Conservation (phyloP, 1,284 basidiomycete genomes). For the Sporisorium iseilematis-ciliati region DNA sequence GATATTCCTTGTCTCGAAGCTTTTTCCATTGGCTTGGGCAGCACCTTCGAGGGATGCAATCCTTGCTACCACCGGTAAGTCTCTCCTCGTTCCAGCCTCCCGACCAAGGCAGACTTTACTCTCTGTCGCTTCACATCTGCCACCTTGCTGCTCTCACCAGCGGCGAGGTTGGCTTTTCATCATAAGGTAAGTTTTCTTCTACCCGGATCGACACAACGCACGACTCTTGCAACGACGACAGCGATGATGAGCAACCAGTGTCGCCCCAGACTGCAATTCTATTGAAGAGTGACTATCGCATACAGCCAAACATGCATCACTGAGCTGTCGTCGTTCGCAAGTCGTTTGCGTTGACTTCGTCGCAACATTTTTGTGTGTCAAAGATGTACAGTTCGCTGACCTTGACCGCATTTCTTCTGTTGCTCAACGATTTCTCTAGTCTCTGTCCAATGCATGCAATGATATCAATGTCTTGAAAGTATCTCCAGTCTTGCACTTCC, state of each 20-base stretch:
- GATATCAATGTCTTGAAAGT: neutral
- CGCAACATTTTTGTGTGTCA: neutral
- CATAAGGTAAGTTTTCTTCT: slow-evolving; percentile 19
- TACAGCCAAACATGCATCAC: slow-evolving; percentile 59
- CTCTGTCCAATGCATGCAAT: neutral
- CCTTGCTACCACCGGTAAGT: slow-evolving; percentile 19
- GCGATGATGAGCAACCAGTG: slow-evolving; percentile 57
- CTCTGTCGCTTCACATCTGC: neutral
- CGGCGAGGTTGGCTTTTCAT: slow-evolving; percentile 11
- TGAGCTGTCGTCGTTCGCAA: slow-evolving; percentile 48
- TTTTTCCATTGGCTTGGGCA: neutral
- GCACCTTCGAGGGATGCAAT: neutral
- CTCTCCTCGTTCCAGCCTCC: neutral
- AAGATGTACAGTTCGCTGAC: neutral
- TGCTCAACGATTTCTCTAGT: neutral
- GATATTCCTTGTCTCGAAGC: slow-evolving; percentile 23
- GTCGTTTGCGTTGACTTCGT: slow-evolving; percentile 3
- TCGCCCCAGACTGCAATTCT: slow-evolving; percentile 60
- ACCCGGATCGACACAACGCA: neutral
- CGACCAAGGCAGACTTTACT: neutral
- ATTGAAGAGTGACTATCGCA: slow-evolving; percentile 58
- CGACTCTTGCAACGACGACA: slow-evolving; percentile 17
- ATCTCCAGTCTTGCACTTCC: neutral
- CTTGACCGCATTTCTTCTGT: neutral
- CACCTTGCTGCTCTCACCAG: slow-evolving; percentile 9